phyloP scores from a whole-genome alignment of 345 rosid species.

The Abelmoschus esculentus region DNA sequence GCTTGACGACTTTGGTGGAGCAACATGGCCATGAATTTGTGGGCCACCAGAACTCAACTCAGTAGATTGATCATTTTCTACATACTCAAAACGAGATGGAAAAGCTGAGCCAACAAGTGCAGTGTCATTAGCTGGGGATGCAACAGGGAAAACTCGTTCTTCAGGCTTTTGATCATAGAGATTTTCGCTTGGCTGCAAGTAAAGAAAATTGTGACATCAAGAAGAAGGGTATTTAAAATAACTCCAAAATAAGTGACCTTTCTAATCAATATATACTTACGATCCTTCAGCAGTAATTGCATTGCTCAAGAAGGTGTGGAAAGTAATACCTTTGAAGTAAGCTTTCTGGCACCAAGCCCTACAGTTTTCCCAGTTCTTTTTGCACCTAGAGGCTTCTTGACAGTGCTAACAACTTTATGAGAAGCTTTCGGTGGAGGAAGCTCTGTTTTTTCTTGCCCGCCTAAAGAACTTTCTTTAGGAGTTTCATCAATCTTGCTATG shows the following conservation, averaged over 20 bases:
- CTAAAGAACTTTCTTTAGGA: constrained; percentile 40
- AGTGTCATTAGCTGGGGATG: constrained; percentile 41
- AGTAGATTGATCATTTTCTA: constrained; percentile 52
- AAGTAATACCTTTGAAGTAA: constrained; percentile 55
- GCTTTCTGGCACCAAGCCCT: constrained; percentile 90
- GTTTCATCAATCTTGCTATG: constrained; percentile 39
- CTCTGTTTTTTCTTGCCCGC: constrained; percentile 42
- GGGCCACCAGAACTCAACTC: constrained; percentile 49
- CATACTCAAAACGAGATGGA: constrained; percentile 89
- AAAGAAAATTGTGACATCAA: not conserved
- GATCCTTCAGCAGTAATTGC: not conserved
- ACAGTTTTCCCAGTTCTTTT: constrained; percentile 68
- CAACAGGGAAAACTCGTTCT: constrained; percentile 52
- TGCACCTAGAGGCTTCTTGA: constrained; percentile 85
- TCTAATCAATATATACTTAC: not conserved
- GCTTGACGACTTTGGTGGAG: constrained; percentile 88
- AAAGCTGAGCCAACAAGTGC: constrained; percentile 47
- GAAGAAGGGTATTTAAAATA: not conserved
- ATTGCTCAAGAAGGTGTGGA: not conserved
- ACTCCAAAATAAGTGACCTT: not conserved
- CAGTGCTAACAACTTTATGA: constrained; percentile 38
- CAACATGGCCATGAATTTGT: constrained; percentile 77
- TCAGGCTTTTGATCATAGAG: constrained; percentile 98
- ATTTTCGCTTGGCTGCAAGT: constrained; percentile 60
- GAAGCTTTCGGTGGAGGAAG: constrained; percentile 48